Evolutionary conservation across 371 early-diverging fungal genomes (phyloP).

Genomic region (Rhizopus microsporus): DNA sequence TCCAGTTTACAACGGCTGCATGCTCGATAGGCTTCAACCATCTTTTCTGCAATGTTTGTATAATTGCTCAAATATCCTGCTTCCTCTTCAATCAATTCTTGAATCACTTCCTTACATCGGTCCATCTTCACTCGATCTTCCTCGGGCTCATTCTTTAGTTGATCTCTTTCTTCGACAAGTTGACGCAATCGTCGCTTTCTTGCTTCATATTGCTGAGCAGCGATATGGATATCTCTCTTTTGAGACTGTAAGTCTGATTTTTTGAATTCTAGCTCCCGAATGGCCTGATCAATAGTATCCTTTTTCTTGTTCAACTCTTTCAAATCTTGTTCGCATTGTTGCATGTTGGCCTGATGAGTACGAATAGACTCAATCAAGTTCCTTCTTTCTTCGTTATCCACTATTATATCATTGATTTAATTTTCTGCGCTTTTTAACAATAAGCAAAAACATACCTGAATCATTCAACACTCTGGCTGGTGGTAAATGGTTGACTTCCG

Average conservation of each 20-base stretch:
- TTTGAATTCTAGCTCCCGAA: constrained; percentile 27
- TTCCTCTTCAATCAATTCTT: neutral
- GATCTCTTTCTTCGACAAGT: neutral
- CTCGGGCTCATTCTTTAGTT: constrained; percentile 12
- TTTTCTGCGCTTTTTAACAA: neutral
- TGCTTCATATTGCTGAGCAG: constrained; percentile 12
- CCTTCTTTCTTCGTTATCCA: constrained; percentile 31
- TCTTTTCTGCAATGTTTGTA: neutral
- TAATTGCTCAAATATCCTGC: neutral
- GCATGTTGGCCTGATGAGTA: constrained; percentile 7
- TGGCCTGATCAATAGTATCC: constrained; percentile 21
- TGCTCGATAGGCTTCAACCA: constrained; percentile 1
- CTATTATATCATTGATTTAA: constrained; percentile 11
- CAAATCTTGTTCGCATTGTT: constrained; percentile 40
- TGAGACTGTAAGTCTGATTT: constrained; percentile 37
- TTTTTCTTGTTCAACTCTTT: constrained; percentile 29
- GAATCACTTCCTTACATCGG: neutral
- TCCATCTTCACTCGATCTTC: constrained; percentile 1
- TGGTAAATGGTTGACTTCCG: constrained; percentile 34
- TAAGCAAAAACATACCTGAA: constrained; percentile 35
- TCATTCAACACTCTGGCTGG: constrained; percentile 45
- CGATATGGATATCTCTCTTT: constrained; percentile 24
- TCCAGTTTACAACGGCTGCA: constrained; percentile 1
- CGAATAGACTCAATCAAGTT: constrained; percentile 13
- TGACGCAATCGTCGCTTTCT: constrained; percentile 2